phyloP scores from a whole-genome alignment of 2,329 filamentous ascomycete species.

The Cladosporium sp. region DNA sequence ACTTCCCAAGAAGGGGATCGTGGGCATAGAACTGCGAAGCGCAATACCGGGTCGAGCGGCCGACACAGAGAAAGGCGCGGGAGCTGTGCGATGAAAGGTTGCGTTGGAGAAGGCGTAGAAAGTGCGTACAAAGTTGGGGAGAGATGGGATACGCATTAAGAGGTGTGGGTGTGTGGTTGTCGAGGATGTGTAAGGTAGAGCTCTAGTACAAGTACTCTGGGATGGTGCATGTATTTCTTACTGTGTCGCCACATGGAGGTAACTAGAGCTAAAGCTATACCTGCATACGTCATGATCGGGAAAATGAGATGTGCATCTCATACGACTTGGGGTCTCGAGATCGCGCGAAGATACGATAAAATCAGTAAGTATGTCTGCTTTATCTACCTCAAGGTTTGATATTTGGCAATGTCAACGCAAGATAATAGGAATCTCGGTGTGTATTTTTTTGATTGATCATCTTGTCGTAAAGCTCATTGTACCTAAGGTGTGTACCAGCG shows the following conservation, averaged over 20 bases:
- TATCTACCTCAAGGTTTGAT: too few relatives aligned
- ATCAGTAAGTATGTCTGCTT: too few relatives aligned
- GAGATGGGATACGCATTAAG: conserved; percentile 46
- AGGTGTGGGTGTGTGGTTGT: background rate
- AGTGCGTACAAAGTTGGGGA: conserved; percentile 45
- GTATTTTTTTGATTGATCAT: too few relatives aligned
- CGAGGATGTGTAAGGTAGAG: background rate
- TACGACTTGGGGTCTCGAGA: too few relatives aligned
- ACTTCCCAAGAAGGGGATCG: conserved; percentile 71
- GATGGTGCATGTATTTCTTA: background rate
- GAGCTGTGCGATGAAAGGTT: conserved; percentile 27
- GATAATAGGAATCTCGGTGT: too few relatives aligned
- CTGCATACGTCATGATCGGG: conserved; percentile 9
- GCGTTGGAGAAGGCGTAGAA: conserved; percentile 46
- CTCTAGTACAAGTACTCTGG: background rate
- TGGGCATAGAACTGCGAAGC: conserved; percentile 58
- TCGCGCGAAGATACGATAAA: too few relatives aligned
- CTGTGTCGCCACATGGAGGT: conserved; percentile 3
- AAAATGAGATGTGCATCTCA: too few relatives aligned
- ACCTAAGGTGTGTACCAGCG: too few relatives aligned
- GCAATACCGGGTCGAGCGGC: conserved; percentile 27
- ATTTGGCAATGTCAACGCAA: too few relatives aligned
- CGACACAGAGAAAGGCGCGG: conserved; percentile 24
- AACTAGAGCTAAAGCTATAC: conserved; percentile 1
- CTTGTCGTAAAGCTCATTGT: too few relatives aligned